Evolutionary conservation across 176 grass and related monocot genomes (phyloP).

Genomic region (Eleusine coracana): DNA sequence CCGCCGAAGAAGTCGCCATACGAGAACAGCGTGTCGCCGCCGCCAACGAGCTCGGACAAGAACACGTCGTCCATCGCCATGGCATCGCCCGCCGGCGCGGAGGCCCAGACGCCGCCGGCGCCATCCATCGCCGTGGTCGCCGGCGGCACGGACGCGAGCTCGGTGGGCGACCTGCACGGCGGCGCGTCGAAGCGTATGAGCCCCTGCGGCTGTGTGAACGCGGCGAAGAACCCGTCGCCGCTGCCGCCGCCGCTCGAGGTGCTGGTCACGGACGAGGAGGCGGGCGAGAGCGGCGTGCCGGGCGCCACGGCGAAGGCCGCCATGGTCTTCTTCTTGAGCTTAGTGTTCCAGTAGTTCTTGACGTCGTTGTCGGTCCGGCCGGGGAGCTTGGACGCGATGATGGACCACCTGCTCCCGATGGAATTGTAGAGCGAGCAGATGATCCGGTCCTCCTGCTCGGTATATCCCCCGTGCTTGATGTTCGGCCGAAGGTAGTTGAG

Average conservation of each 20-base stretch:
- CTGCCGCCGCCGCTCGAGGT: conserved; percentile 24
- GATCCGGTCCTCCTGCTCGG: conserved; percentile 71
- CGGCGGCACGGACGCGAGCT: conserved; percentile 34
- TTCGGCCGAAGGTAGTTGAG: conserved; percentile 83
- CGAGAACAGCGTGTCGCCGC: conserved; percentile 37
- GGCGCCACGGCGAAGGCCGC: conserved; percentile 10
- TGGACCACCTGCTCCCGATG: conserved; percentile 89
- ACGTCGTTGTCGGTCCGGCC: conserved; percentile 96
- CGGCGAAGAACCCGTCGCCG: conserved; percentile 34
- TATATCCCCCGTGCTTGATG: conserved; percentile 89
- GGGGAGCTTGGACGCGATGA: conserved; percentile 86
- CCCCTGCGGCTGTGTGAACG: background rate
- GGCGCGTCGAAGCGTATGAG: conserved; percentile 23
- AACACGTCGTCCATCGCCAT: conserved; percentile 36
- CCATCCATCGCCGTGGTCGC: background rate
- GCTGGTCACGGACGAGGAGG: conserved; percentile 43
- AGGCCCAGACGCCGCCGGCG: background rate
- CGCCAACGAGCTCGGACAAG: conserved; percentile 32
- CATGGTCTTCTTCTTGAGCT: conserved; percentile 89
- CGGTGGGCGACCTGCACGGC: background rate
- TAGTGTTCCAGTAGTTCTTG: conserved; percentile 99
- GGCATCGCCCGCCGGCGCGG: background rate
- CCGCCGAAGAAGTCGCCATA: conserved; percentile 47
- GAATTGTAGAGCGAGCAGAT: conserved; percentile 69
- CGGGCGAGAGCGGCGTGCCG: conserved; percentile 13